A percentile compares a stretch with the other conserved stretches of the same genome.
phyloP scores from a whole-genome alignment of 305 asterid species.

The Plantago coronopus region DNA sequence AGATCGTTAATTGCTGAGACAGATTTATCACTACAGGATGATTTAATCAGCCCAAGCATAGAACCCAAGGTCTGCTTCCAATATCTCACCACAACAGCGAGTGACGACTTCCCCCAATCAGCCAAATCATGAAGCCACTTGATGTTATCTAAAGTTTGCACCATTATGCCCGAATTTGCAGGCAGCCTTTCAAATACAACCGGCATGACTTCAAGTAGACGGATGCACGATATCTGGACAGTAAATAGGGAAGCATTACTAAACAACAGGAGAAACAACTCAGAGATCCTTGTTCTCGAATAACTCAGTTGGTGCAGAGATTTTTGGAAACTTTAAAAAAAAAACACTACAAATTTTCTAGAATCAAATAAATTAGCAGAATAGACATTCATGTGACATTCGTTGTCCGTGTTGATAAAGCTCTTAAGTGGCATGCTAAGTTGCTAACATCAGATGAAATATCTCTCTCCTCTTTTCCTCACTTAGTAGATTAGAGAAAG shows the following conservation, averaged over 20 bases:
- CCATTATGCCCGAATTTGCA: slow-evolving; percentile 30
- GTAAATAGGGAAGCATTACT: slow-evolving; percentile 23
- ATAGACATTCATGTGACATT: slow-evolving; percentile 18
- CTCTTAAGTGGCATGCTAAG: slow-evolving; percentile 9
- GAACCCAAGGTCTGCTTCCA: slow-evolving; percentile 76
- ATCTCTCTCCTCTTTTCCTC: too few relatives aligned
- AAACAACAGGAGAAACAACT: slow-evolving; percentile 20
- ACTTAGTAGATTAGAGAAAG: too few relatives aligned
- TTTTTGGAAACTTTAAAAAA: slow-evolving; percentile 18
- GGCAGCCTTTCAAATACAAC: slow-evolving; percentile 58
- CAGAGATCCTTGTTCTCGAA: slow-evolving; percentile 22
- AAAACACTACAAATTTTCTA: slow-evolving; percentile 9
- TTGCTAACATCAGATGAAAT: too few relatives aligned
- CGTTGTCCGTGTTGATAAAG: slow-evolving; percentile 8
- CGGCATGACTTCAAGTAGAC: slow-evolving; percentile 80
- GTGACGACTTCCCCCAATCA: slow-evolving; percentile 93
- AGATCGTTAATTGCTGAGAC: slow-evolving; percentile 50
- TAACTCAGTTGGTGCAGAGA: slow-evolving; percentile 21
- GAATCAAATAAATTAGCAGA: slow-evolving; percentile 4
- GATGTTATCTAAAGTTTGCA: slow-evolving; percentile 35
- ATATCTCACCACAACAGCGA: slow-evolving; percentile 77
- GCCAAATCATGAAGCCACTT: slow-evolving; percentile 81
- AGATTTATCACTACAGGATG: slow-evolving; percentile 47
- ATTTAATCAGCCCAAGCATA: slow-evolving; percentile 65
- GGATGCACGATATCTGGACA: slow-evolving; percentile 87